Percentiles rank a stretch among this genome's conserved stretches.
phyloP scores from a whole-genome alignment of 2,329 filamentous ascomycete species.

The Ilyonectria mors-panacis region DNA sequence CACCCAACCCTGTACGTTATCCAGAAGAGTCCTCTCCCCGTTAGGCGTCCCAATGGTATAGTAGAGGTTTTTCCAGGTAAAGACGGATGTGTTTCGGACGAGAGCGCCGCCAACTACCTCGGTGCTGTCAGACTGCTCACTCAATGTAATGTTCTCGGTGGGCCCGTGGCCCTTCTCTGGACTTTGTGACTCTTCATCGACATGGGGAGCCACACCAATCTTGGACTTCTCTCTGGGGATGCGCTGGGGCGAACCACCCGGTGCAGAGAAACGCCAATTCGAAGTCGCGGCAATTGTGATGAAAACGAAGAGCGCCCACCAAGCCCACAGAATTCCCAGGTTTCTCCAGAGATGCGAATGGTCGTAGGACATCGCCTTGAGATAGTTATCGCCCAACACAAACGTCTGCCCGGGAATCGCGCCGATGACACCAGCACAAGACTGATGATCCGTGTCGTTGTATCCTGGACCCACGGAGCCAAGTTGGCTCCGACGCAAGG shows the following conservation, averaged over 20 bases:
- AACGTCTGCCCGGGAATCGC: conserved; percentile 62
- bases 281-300: conserved; percentile 71
- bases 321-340: conserved; percentile 74
- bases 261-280: conserved; percentile 68
- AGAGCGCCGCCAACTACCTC: conserved; percentile 55
- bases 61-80: conserved; percentile 80
- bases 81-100: conserved; percentile 75
- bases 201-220: not conserved
- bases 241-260: conserved; percentile 67
- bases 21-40: conserved; percentile 77
- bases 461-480: conserved; percentile 67
- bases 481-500: conserved; percentile 65
- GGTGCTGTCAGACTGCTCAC: conserved; percentile 25
- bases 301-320: conserved; percentile 71
- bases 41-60: conserved; percentile 76
- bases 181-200: not conserved
- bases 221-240: conserved; percentile 69
- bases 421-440: conserved; percentile 72
- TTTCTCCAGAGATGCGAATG: conserved; percentile 70
- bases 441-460: conserved; percentile 57
- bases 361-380: conserved; percentile 68
- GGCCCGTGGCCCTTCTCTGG: conserved; percentile 46
- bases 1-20: conserved; percentile 87
- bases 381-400: conserved; percentile 71
- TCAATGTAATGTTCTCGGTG: conserved; percentile 54